Evolutionary conservation across 176 grass and related monocot species (phyloP).

Genomic region (Phoenix dactylifera): DNA sequence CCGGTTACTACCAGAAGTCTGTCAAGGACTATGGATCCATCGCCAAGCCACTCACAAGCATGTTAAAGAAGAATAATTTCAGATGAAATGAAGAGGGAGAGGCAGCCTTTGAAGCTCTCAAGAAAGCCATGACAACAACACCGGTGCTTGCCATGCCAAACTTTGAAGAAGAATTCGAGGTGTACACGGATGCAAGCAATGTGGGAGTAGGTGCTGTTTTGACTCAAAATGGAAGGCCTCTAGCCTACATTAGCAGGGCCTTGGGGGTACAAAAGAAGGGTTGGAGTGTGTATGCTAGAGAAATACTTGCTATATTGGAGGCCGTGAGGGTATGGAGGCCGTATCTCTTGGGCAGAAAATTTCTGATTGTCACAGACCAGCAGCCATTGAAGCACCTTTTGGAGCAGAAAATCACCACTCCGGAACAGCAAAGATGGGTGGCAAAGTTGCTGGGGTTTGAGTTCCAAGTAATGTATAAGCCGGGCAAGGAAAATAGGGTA

Average conservation of each 20-base stretch:
- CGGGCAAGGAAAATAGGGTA: not conserved
- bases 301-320: not conserved
- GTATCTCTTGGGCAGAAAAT: not conserved
- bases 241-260: not conserved
- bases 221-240: not conserved
- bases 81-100: not conserved
- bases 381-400: not conserved
- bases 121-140: not conserved
- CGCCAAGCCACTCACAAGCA: not conserved
- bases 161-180: not conserved
- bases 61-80: not conserved
- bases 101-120: not conserved
- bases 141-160: not conserved
- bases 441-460: not conserved
- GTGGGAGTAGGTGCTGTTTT: not conserved
- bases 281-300: not conserved
- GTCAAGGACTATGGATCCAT: not conserved
- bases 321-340: not conserved
- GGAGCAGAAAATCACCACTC: not conserved
- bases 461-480: not conserved
- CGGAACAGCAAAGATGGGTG: not conserved
- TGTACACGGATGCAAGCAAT: not conserved
- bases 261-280: not conserved
- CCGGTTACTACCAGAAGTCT: slow-evolving; percentile 6
- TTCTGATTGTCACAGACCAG: not conserved